phyloP scores from a whole-genome alignment of 2,329 filamentous ascomycete genomes.

The Colletotrichum sansevieriae region DNA sequence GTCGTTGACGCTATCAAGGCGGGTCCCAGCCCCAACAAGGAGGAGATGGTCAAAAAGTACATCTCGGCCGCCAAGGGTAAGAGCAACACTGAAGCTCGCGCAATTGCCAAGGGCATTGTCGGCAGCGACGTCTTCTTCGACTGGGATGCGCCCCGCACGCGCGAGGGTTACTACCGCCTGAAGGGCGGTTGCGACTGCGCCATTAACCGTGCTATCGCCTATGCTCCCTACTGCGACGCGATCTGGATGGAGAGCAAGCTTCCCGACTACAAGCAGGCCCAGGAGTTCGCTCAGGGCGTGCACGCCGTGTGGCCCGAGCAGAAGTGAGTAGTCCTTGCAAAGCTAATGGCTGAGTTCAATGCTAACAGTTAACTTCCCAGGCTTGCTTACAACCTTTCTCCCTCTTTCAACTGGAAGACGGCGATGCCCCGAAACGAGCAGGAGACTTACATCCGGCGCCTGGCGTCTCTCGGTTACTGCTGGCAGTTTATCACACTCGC shows the following conservation, averaged over 20 bases:
- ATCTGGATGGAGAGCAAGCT: conserved; percentile 99
- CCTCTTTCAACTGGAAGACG: conserved; percentile 99
- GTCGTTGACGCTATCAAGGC: conserved; percentile 85
- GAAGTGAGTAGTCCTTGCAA: conserved; percentile 73
- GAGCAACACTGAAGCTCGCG: conserved; percentile 84
- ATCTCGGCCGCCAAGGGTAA: conserved; percentile 79
- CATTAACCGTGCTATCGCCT: conserved; percentile 90
- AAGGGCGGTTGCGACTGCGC: conserved; percentile 92
- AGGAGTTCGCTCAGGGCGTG: conserved; percentile 93
- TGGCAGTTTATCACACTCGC: conserved; percentile 99
- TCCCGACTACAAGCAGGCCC: conserved; percentile 89
- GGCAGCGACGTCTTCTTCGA: conserved; percentile 90
- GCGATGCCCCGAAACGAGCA: conserved; percentile 93
- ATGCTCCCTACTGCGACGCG: conserved; percentile 92
- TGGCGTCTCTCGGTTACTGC: conserved; percentile 91
- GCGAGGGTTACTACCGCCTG: conserved; percentile 96
- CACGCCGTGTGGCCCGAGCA: conserved; percentile 96
- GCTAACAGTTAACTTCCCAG: conserved; percentile 56
- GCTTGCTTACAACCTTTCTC: conserved; percentile 97
- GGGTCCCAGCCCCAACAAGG: conserved; percentile 76
- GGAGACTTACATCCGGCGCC: conserved; percentile 95
- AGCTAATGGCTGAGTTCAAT: background rate
- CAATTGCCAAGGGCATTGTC: conserved; percentile 80
- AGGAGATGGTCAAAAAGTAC: conserved; percentile 76
- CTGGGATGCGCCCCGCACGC: conserved; percentile 93